phyloP scores from a whole-genome alignment of 306 rosid genomes.

The Neltuma alba region DNA sequence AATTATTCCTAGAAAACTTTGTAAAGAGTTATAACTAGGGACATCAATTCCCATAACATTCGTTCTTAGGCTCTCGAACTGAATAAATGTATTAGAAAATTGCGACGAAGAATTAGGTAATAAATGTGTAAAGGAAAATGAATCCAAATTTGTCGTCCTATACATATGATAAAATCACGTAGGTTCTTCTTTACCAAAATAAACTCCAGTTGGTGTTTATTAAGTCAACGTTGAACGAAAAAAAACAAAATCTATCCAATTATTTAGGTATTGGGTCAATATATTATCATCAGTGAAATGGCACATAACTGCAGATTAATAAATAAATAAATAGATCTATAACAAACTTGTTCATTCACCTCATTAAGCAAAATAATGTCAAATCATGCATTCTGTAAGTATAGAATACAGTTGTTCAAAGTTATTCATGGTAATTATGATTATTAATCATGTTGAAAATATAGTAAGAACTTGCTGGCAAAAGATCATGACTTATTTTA shows the following conservation, averaged over 20 bases:
- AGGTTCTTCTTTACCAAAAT: background rate
- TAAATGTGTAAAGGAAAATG: background rate
- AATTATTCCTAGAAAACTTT: too few species aligned
- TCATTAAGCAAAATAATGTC: background rate
- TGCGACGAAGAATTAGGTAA: background rate
- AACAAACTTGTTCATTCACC: background rate
- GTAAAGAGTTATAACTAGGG: too few species aligned
- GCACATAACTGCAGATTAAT: background rate
- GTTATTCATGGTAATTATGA: background rate
- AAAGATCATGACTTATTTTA: constrained; percentile 12
- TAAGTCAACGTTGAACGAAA: background rate
- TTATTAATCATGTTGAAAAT: constrained; percentile 11
- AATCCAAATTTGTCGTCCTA: background rate
- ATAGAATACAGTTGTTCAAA: constrained; percentile 1
- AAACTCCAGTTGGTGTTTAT: background rate
- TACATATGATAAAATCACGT: background rate
- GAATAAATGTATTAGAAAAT: too few species aligned
- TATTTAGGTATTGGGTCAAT: background rate
- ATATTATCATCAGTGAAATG: background rate
- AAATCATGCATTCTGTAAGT: background rate
- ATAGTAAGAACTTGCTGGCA: constrained; percentile 3
- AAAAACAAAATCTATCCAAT: background rate
- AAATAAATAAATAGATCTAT: background rate
- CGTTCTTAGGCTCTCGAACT: background rate
- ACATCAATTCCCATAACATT: too few species aligned